Conservation (phyloP, 331 rosid genomes). For the Prunus yedoensis region DNA sequence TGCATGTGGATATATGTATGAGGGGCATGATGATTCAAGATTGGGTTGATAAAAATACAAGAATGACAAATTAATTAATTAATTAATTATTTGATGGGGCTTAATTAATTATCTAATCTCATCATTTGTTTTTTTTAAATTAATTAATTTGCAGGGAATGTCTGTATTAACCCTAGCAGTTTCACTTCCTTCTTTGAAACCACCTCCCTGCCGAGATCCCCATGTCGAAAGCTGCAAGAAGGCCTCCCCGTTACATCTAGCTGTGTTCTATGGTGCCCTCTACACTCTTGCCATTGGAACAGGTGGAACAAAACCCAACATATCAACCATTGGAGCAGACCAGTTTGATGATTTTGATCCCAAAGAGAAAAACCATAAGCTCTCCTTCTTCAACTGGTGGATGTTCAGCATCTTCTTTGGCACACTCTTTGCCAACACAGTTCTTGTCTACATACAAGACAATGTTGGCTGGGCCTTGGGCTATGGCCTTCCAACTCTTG, state of each 20-base stretch:
- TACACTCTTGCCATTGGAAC: constrained; percentile 47
- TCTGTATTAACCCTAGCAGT: constrained; percentile 60
- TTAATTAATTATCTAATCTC: too few species aligned
- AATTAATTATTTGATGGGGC: too few species aligned
- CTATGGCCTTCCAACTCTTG: constrained; percentile 52
- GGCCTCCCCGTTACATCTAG: constrained; percentile 46
- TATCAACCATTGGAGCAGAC: constrained; percentile 56
- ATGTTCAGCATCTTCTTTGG: constrained; percentile 53
- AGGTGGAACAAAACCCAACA: constrained; percentile 58
- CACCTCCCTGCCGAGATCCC: constrained; percentile 51
- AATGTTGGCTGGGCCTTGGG: constrained; percentile 57
- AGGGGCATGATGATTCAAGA: not conserved
- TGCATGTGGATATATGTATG: too few species aligned
- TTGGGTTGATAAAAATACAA: too few species aligned
- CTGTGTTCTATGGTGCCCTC: constrained; percentile 50
- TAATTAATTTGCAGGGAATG: constrained; percentile 61
- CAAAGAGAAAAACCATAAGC: constrained; percentile 44
- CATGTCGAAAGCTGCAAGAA: constrained; percentile 36
- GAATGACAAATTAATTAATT: too few species aligned
- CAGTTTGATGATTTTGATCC: constrained; percentile 52
- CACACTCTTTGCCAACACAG: constrained; percentile 47
- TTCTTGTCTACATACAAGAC: constrained; percentile 47
- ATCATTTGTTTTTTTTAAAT: too few species aligned
- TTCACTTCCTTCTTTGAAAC: constrained; percentile 61
- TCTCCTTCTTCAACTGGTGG: constrained; percentile 66